Evolutionary conservation across 768 basidiomycete species (phyloP).

Genomic region (Rhizopogon vinicolor): DNA sequence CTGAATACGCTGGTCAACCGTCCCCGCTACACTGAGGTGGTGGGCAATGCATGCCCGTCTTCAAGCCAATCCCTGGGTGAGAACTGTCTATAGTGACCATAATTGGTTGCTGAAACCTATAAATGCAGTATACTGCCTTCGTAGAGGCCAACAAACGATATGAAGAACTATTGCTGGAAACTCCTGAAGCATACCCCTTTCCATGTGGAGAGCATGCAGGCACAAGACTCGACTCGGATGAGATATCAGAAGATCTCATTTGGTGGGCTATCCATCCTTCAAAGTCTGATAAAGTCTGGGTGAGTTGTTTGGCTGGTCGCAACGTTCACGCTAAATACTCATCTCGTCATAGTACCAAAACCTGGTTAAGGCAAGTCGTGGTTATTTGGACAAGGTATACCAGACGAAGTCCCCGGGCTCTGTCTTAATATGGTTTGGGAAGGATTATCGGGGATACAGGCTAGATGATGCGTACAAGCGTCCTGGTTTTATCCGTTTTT

Average conservation of each 20-base stretch:
- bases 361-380: slow-evolving; percentile 9
- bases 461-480: slow-evolving; percentile 11
- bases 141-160: slow-evolving; percentile 9
- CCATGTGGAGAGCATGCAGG: slow-evolving; percentile 1
- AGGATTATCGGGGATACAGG: slow-evolving; percentile 10
- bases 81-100: neutral
- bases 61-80: slow-evolving; percentile 8
- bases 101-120: neutral
- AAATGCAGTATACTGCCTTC: slow-evolving; percentile 4
- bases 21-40: neutral
- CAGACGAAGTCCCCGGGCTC: slow-evolving; percentile 17
- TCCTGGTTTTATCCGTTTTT: slow-evolving; percentile 10
- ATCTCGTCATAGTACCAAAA: slow-evolving; percentile 8
- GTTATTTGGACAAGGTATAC: slow-evolving; percentile 11
- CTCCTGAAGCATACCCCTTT: slow-evolving; percentile 7
- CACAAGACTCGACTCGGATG: neutral
- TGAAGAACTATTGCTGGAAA: slow-evolving; percentile 10
- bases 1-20: neutral
- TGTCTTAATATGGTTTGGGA: slow-evolving; percentile 16
- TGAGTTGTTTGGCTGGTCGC: neutral
- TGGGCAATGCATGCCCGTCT: slow-evolving; percentile 6
- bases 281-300: slow-evolving; percentile 2
- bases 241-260: slow-evolving; percentile 11
- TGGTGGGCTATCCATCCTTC: slow-evolving; percentile 10
- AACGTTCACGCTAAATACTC: neutral